Percentiles rank a stretch among this genome's conserved stretches.
Conservation (phyloP, 805 yeast genomes). For the Saturnispora halmiae region DNA sequence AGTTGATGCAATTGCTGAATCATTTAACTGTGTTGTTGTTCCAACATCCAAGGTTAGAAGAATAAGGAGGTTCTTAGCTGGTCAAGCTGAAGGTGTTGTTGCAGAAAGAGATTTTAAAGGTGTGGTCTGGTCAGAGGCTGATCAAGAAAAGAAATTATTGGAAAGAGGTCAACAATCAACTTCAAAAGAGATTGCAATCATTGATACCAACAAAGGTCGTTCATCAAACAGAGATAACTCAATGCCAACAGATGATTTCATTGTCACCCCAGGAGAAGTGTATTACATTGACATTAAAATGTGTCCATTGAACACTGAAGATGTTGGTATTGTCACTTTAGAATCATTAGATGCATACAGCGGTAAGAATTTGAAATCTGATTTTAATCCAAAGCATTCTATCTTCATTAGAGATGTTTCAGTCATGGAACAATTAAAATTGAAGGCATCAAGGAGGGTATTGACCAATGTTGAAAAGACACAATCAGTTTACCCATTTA, state of each 20-base stretch:
- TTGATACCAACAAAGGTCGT: constrained; percentile 29
- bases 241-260: constrained; percentile 70
- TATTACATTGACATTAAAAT: constrained; percentile 76
- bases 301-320: constrained; percentile 47
- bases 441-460: constrained; percentile 64
- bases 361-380: constrained; percentile 47
- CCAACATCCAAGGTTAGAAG: constrained; percentile 93
- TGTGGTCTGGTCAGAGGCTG: constrained; percentile 77
- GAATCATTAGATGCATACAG: constrained; percentile 56
- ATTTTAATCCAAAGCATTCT: constrained; percentile 54
- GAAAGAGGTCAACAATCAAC: constrained; percentile 17
- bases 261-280: constrained; percentile 72
- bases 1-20: constrained; percentile 80
- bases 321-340: constrained; percentile 59
- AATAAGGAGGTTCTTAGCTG: constrained; percentile 86
- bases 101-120: constrained; percentile 92
- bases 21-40: constrained; percentile 74
- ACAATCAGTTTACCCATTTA: constrained; percentile 86
- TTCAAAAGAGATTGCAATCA: constrained; percentile 30
- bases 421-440: constrained; percentile 65
- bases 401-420: constrained; percentile 81
- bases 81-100: constrained; percentile 87
- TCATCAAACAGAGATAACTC: constrained; percentile 37
- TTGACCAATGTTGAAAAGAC: constrained; percentile 61
- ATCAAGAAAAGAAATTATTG: constrained; percentile 53